Base-by-base conservation (phyloP, 2,329 filamentous ascomycete genomes). In the Neoarthrinium moseri region DNA sequence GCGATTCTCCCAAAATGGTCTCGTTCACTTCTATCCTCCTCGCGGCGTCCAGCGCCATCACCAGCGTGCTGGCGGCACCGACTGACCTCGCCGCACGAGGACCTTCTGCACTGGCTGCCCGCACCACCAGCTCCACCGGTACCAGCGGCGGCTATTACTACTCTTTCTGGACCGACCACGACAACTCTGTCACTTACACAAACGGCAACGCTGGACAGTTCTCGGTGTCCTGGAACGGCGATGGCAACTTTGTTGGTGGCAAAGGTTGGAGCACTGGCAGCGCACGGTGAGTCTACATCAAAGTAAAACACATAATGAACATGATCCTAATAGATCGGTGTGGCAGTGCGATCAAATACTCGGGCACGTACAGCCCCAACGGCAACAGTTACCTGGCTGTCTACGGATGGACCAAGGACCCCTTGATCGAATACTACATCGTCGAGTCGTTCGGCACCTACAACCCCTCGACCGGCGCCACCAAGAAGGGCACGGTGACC, bases 71-170 rank as follows among this genome's bases (percentile, higher is more conserved):
- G 39, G 63, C 65, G 34, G 61, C 64, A 36, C 70, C 68, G 13
- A 49, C 63, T 33, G 64, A 58, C 29, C 54, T 68, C 30, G 61
- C 64, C 50, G 27, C 33, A 8, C 26, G 40, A 18, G 41, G 20
- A 66, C 69, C 49, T 58, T 70, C 33, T 23, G 62, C 62, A 51
- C 30, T 62, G 36, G 35, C 59, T 43, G 53, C 60, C 51, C 48
- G 56, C 56, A 76, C 76, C 22, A 59, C 68, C 43, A 75, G 69
- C 51, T 62, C 65, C 12, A 75, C 72, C 3, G 79, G 78, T 39
- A 75, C 68, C 6, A 67, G 76, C 65, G 74, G 79, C 55, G 78
- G 78, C 45, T 83, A 72, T 67, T 83, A 75, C 68, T 83, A 78
- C 63, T 79, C 75, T 7, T 82, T 72, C 68, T 84, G 77, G 77